These are phyloP conservation scores for Paecilomyces variotii DNA, from an alignment of 2,329 filamentous ascomycete genomes.

Conservation along the genomic window DNA sequence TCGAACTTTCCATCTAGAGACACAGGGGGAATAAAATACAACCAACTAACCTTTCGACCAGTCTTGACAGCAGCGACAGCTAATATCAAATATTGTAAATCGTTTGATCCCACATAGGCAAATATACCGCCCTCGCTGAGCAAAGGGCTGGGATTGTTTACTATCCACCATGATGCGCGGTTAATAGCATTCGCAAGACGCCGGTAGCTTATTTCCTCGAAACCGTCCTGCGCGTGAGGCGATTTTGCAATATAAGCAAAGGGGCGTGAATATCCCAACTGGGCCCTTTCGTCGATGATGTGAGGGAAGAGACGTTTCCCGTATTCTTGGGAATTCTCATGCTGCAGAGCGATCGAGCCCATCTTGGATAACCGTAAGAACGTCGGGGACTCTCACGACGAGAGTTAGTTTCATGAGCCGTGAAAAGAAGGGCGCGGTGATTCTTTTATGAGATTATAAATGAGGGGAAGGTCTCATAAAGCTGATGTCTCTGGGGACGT, in stretches of 20 bases:
- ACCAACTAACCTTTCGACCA: constrained; percentile 3
- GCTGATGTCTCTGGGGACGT: background rate
- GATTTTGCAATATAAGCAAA: constrained; percentile 6
- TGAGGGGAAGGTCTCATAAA: background rate
- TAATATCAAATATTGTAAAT: constrained; percentile 7
- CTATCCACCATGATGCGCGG: constrained; percentile 6
- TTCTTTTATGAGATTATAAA: background rate
- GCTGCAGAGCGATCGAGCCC: background rate
- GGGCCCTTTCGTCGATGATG: constrained; percentile 5
- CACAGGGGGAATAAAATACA: no score
- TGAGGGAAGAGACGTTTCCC: constrained; percentile 3
- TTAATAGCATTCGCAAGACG: constrained; percentile 7
- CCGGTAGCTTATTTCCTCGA: constrained; percentile 2
- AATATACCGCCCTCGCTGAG: constrained; percentile 4
- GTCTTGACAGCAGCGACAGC: constrained; percentile 6
- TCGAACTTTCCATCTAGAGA: background rate
- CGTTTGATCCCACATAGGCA: constrained; percentile 6
- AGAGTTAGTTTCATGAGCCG: background rate
- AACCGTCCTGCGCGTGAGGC: constrained; percentile 4
- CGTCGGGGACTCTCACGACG: background rate
- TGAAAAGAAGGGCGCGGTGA: background rate
- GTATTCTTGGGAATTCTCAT: constrained; percentile 1
- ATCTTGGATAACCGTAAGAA: background rate
- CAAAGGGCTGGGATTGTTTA: background rate
- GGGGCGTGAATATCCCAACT: constrained; percentile 1